Conservation (phyloP, 768 basidiomycete genomes). For the Podaxis sp. region DNA sequence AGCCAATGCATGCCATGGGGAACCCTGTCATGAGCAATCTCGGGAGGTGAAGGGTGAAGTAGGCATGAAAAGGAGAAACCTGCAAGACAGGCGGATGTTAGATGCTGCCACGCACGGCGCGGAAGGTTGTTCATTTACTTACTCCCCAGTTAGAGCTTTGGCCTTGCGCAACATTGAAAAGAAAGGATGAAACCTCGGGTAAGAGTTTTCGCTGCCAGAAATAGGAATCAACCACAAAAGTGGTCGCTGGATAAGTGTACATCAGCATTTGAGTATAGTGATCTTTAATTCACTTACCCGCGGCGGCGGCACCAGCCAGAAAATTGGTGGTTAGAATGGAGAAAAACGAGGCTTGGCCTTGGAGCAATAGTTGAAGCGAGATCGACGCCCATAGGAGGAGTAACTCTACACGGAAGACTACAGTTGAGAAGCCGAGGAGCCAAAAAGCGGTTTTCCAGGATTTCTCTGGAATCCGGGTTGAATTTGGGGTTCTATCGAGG, state of each 20-base stretch:
- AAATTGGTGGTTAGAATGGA: conserved; percentile 51
- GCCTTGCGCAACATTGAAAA: conserved; percentile 86
- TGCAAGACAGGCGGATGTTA: conserved; percentile 16
- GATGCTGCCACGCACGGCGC: background rate
- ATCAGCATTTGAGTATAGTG: background rate
- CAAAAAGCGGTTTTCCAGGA: conserved; percentile 12
- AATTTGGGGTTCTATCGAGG: conserved; percentile 36
- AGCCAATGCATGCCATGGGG: conserved; percentile 60
- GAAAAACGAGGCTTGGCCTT: conserved; percentile 40
- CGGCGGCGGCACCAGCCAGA: conserved; percentile 45
- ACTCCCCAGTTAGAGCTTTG: conserved; percentile 94
- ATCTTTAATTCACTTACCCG: conserved; percentile 39
- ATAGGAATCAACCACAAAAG: conserved; percentile 74
- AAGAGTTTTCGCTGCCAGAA: conserved; percentile 74
- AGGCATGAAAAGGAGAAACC: conserved; percentile 71
- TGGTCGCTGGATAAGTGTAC: conserved; percentile 43
- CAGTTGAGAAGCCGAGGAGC: conserved; percentile 44
- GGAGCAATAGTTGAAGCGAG: conserved; percentile 49
- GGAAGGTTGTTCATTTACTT: conserved; percentile 29
- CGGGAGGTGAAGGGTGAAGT: conserved; percentile 69
- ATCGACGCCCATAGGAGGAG: conserved; percentile 65
- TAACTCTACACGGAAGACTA: conserved; percentile 82
- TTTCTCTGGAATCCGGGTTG: conserved; percentile 11
- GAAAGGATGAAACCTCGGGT: conserved; percentile 76
- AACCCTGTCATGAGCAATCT: conserved; percentile 70